A percentile compares a stretch with the other conserved stretches of the same genome.
phyloP scores from a whole-genome alignment of 768 basidiomycete genomes.

The Scleroderma bovista region DNA sequence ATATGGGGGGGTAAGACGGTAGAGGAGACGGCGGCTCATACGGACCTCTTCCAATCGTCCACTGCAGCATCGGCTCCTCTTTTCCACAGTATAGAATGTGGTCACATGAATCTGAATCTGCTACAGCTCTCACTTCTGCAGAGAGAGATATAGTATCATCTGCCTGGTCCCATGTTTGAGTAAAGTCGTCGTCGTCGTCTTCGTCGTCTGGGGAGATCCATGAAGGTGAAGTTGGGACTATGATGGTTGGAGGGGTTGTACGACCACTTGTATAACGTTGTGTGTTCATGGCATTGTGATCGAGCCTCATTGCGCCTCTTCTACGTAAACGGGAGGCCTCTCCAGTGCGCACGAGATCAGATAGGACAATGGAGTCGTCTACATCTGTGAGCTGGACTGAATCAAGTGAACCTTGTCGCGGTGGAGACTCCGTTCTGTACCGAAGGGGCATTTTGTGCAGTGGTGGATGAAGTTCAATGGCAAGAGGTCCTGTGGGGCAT shows the following conservation, averaged over 20 bases:
- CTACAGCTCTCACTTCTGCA: conserved; percentile 11
- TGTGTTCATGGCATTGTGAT: conserved; percentile 32
- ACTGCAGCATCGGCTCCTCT: conserved; percentile 15
- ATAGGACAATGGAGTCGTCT: conserved; percentile 67
- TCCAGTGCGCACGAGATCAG: conserved; percentile 67
- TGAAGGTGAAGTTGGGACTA: conserved; percentile 25
- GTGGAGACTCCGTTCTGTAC: conserved; percentile 17
- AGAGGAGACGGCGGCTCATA: conserved; percentile 32
- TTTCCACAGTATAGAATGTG: conserved; percentile 41
- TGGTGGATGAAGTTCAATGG: conserved; percentile 11
- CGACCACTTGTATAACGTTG: conserved; percentile 25
- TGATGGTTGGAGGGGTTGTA: conserved; percentile 20
- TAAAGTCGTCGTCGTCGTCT: conserved; percentile 27
- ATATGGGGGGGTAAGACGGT: conserved; percentile 28
- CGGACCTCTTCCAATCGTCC: conserved; percentile 5
- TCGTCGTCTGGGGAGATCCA: conserved; percentile 26
- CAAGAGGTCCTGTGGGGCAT: too few species aligned
- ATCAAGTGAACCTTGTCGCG: conserved; percentile 11
- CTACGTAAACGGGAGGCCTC: conserved; percentile 71
- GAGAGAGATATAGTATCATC: conserved; percentile 25
- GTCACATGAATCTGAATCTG: conserved; percentile 18
- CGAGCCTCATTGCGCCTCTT: conserved; percentile 65
- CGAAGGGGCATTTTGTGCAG: conserved; percentile 27
- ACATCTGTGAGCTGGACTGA: conserved; percentile 38
- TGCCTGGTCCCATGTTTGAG: conserved; percentile 29